Evolutionary conservation across 495 filamentous ascomycete species (phyloP).

Genomic region (Bathelium albidoporum): DNA sequence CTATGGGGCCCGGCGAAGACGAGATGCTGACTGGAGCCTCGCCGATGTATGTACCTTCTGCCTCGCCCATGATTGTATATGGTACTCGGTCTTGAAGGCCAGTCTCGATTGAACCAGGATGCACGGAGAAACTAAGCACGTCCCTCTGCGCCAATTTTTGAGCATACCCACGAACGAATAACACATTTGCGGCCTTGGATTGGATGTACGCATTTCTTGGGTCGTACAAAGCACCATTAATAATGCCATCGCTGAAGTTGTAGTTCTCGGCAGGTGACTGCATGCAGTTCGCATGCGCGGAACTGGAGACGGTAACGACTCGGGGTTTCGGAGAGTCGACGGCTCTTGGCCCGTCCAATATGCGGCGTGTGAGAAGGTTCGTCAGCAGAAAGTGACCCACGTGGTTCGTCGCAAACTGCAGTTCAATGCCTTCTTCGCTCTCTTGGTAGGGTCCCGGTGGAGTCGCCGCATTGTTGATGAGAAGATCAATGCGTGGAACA

Average conservation of each 20-base stretch:
- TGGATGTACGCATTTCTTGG: constrained; percentile 23
- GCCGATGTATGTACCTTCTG: neutral
- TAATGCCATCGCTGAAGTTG: constrained; percentile 26
- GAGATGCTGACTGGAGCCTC: neutral
- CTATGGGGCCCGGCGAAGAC: neutral
- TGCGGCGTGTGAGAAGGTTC: constrained; percentile 33
- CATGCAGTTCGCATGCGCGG: constrained; percentile 16
- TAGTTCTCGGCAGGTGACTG: constrained; percentile 32
- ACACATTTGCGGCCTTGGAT: constrained; percentile 29
- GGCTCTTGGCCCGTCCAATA: constrained; percentile 13
- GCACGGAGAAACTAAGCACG: constrained; percentile 26
- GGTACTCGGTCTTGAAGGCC: neutral
- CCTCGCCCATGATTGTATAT: neutral
- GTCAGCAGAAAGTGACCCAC: constrained; percentile 28
- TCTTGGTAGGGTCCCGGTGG: constrained; percentile 26
- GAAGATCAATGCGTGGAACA: constrained; percentile 32
- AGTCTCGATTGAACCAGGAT: constrained; percentile 23
- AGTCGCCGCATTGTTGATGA: constrained; percentile 41
- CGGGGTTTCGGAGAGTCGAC: constrained; percentile 31
- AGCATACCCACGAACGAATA: constrained; percentile 21
- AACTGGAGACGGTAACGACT: constrained; percentile 38
- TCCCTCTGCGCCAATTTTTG: constrained; percentile 24
- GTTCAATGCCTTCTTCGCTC: constrained; percentile 32
- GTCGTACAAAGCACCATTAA: constrained; percentile 8
- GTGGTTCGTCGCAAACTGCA: constrained; percentile 25